A percentile compares a stretch with the other conserved stretches of the same genome.
These are phyloP conservation scores for Chaetothyriales sp. DNA, from an alignment of 2,329 filamentous ascomycete genomes.

Conservation along the genomic window DNA sequence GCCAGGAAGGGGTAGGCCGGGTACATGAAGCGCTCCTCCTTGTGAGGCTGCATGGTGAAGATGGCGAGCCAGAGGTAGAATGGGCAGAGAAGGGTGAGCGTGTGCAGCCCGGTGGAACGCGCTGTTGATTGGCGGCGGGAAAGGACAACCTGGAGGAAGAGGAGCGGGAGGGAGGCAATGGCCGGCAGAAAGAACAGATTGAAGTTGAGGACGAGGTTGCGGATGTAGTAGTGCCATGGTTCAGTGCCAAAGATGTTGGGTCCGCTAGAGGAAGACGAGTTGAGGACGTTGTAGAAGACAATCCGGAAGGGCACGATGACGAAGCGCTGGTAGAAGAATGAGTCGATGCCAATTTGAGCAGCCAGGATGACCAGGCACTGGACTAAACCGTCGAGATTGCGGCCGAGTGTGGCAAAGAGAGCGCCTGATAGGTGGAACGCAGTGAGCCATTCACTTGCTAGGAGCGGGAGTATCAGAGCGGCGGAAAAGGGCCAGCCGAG, in stretches of 20 bases:
- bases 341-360: slow-evolving; percentile 58
- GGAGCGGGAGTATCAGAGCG: slow-evolving; percentile 65
- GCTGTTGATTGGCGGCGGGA: slow-evolving; percentile 45
- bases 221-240: slow-evolving; percentile 91
- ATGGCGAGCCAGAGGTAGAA: slow-evolving; percentile 93
- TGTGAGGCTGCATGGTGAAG: slow-evolving; percentile 86
- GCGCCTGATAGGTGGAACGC: slow-evolving; percentile 38
- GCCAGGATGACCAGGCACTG: slow-evolving; percentile 53
- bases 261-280: slow-evolving; percentile 53
- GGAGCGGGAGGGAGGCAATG: slow-evolving; percentile 58
- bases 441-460: slow-evolving; percentile 60
- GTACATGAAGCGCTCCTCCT: slow-evolving; percentile 98
- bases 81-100: slow-evolving; percentile 62
- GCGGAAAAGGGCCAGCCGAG: slow-evolving; percentile 91
- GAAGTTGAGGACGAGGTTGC: slow-evolving; percentile 86
- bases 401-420: slow-evolving; percentile 44
- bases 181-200: slow-evolving; percentile 86
- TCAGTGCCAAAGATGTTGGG: slow-evolving; percentile 92
- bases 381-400: slow-evolving; percentile 54
- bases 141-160: slow-evolving; percentile 57
- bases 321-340: slow-evolving; percentile 70
- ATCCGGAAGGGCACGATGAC: slow-evolving; percentile 81
- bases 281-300: slow-evolving; percentile 88
- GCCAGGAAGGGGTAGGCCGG: slow-evolving; percentile 83
- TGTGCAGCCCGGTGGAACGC: slow-evolving; percentile 58